phyloP scores from a whole-genome alignment of 176 grass and related monocot species.

The Paspalum vaginatum region DNA sequence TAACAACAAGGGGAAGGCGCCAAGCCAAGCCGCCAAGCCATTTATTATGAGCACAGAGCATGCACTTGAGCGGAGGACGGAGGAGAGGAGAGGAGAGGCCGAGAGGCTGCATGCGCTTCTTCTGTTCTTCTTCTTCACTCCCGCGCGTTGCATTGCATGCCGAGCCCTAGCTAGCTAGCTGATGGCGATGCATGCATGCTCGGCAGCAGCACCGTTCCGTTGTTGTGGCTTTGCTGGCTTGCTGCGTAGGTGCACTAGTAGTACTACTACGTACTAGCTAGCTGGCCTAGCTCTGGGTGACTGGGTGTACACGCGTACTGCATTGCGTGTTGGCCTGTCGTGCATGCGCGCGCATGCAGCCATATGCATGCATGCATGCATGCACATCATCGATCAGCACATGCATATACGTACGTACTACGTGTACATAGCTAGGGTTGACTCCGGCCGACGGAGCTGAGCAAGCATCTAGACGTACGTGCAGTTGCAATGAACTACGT shows the following conservation, averaged over 20 bases:
- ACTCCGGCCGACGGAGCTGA: neutral
- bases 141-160: no score
- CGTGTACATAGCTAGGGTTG: conserved; percentile 28
- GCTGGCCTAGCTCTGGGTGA: neutral
- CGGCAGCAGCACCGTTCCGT: no score
- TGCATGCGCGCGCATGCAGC: neutral
- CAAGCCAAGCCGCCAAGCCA: conserved; percentile 21
- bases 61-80: no score
- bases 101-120: no score
- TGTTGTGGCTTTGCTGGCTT: neutral
- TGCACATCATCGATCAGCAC: neutral
- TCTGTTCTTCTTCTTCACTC: no score
- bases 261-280: no score
- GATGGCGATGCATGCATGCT: neutral
- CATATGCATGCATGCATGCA: neutral
- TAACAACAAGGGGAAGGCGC: conserved; percentile 73
- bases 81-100: no score
- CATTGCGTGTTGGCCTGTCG: neutral
- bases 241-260: neutral
- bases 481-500: neutral
- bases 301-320: conserved; percentile 21
- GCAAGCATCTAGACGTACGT: neutral
- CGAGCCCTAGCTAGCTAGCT: neutral
- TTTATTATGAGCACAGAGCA: no score
- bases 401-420: no score